Evolutionary conservation across 2,329 filamentous ascomycete species (phyloP).

Genomic region (Cryoendolithus antarcticus): DNA sequence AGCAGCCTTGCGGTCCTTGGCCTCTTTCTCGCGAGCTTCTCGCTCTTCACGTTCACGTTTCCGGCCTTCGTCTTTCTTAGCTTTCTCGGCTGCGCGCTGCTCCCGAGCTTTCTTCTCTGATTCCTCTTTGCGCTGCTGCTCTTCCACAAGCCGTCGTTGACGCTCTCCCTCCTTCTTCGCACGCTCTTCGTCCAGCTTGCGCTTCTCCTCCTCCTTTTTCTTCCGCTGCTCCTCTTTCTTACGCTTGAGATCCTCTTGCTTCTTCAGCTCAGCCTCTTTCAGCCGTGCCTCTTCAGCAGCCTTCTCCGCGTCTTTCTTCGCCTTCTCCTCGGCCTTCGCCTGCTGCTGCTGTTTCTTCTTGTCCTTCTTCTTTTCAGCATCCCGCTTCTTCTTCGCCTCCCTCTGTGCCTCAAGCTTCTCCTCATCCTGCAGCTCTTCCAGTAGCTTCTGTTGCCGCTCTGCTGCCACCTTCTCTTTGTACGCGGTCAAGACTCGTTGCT

Average conservation of each 20-base stretch:
- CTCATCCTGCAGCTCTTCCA: constrained; percentile 87
- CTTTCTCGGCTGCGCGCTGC: constrained; percentile 70
- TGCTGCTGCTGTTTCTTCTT: constrained; percentile 84
- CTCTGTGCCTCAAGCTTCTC: constrained; percentile 61
- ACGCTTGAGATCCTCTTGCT: constrained; percentile 64
- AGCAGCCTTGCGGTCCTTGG: constrained; percentile 52
- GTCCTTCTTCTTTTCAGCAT: constrained; percentile 90
- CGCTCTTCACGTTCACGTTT: constrained; percentile 62
- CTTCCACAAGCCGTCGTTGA: constrained; percentile 65
- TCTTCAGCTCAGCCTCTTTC: constrained; percentile 64
- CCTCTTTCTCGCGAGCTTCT: constrained; percentile 59
- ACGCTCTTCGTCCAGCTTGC: constrained; percentile 79
- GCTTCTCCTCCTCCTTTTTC: constrained; percentile 83
- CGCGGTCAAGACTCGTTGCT: constrained; percentile 90
- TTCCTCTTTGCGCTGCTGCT: constrained; percentile 75
- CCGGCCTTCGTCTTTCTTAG: constrained; percentile 55
- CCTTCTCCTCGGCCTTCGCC: constrained; percentile 80
- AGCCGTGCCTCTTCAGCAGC: constrained; percentile 72
- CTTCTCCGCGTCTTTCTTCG: constrained; percentile 75
- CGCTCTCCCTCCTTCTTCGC: constrained; percentile 76
- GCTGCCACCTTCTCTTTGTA: constrained; percentile 94
- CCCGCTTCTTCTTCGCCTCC: constrained; percentile 85
- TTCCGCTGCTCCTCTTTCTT: constrained; percentile 83
- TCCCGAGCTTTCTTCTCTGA: constrained; percentile 73
- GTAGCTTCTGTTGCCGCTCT: constrained; percentile 78